Percentiles rank a stretch among this genome's conserved stretches.
Evolutionary conservation across 2,329 filamentous ascomycete genomes (phyloP).

Genomic region (Clonostachys rhizophaga): DNA sequence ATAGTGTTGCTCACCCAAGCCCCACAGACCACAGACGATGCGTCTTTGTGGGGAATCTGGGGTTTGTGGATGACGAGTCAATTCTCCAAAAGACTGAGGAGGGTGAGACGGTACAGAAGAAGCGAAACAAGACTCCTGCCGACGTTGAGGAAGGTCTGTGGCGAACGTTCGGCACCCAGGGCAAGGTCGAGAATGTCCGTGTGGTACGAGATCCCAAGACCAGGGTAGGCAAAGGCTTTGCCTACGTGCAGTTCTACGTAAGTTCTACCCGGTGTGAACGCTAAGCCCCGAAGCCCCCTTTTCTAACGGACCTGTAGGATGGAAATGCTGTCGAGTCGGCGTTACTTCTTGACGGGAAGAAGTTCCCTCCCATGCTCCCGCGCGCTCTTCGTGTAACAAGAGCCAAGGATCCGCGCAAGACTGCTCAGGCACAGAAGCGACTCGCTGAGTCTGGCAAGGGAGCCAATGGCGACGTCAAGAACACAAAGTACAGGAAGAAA

Average conservation of each 20-base stretch:
- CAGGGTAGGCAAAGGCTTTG: slow-evolving; percentile 92
- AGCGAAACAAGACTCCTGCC: slow-evolving; percentile 68
- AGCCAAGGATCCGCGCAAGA: slow-evolving; percentile 70
- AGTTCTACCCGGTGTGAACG: slow-evolving; percentile 14
- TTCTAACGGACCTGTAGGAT: slow-evolving; percentile 42
- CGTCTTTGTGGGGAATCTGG: slow-evolving; percentile 93
- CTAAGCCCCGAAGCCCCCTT: background rate
- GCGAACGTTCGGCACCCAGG: slow-evolving; percentile 69
- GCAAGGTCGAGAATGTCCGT: slow-evolving; percentile 87
- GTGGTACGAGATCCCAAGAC: slow-evolving; percentile 88
- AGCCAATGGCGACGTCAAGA: slow-evolving; percentile 25
- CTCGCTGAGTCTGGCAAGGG: slow-evolving; percentile 6
- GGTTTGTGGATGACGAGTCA: slow-evolving; percentile 91
- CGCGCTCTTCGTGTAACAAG: slow-evolving; percentile 80
- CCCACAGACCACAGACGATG: slow-evolving; percentile 82
- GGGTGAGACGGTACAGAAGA: slow-evolving; percentile 65
- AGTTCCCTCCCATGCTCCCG: slow-evolving; percentile 91
- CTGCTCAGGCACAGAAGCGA: slow-evolving; percentile 37
- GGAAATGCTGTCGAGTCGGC: slow-evolving; percentile 87
- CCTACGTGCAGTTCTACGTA: slow-evolving; percentile 91
- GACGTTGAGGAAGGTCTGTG: slow-evolving; percentile 93
- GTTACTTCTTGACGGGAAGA: slow-evolving; percentile 82
- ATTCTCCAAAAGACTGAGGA: slow-evolving; percentile 60
- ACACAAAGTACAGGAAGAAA: slow-evolving; percentile 63
- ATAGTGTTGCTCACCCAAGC: slow-evolving; percentile 84